Base-by-base conservation (phyloP, 2,329 filamentous ascomycete species). In the Colletotrichum melonis region DNA sequence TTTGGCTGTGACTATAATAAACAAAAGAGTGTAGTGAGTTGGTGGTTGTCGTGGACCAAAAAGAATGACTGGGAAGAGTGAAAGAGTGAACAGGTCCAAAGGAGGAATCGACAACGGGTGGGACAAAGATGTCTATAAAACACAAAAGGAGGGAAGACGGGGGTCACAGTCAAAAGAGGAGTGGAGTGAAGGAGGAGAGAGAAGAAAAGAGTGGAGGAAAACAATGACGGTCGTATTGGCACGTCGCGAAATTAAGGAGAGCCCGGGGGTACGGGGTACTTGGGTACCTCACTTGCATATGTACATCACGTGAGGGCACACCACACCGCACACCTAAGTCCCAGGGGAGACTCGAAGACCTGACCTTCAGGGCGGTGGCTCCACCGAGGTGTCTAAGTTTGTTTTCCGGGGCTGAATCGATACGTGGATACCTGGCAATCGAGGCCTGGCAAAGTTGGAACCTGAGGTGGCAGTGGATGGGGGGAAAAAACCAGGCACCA, bases 221-320 rank as follows among this genome's bases (percentile, higher is more conserved):
- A 70, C 67, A 73, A 62, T 73, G 70, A 73, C 60, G 59, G 54
- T 49, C 66, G 66, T 69, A 70, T 64, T 64, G 59, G 70, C 67
- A 73, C 66, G 60, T 65, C 46, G 65, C 59, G 70, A 73, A 70
- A 73, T 70, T 70, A 65, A 73, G 70, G 70, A 73, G 70, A 68
- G 57, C 54, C 70, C 55, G 24, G 59, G 55, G 46, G 56, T 5
- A 19, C 63, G 54, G 24, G n/a, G 30, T n/a, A 62, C 4, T 60
- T 35, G 32, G 32, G 32, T 35, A 35, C 32, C 32, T 35, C 4
- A 35, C 11, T 12, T 32, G 9, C 2, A 4, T 32, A 11, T 32
- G 32, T 35, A 35, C 12, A 60, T 42, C 35, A 60, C 57, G 30
- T 49, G 30, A 46, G 8, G 2, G 1, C 11, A n/a, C 38, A 30